Conservation (phyloP, 345 rosid genomes). For the Excoecaria agallocha region DNA sequence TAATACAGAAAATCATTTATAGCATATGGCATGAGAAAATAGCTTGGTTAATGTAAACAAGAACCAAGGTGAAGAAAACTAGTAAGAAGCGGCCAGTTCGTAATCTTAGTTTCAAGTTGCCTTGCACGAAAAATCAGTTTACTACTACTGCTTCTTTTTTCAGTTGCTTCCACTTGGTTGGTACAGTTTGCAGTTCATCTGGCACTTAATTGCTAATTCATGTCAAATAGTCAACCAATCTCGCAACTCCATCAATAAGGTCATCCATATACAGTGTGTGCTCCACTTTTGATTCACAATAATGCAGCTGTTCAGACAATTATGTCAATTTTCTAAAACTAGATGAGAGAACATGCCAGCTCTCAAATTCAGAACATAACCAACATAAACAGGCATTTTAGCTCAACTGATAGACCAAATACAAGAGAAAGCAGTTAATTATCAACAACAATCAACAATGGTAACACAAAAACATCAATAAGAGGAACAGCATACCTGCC, state of each 20-base stretch:
- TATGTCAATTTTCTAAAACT: neutral
- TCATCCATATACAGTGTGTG: neutral
- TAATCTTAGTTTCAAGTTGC: neutral
- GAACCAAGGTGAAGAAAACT: neutral
- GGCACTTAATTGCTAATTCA: neutral
- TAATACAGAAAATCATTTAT: neutral
- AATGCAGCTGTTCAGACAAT: neutral
- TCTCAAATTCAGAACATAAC: neutral
- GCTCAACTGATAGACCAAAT: neutral
- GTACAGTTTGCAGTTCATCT: neutral
- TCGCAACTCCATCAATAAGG: neutral
- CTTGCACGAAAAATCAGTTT: too few species aligned
- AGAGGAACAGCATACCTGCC: slow-evolving; percentile 12
- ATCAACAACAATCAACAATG: neutral
- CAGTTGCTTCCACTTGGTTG: neutral
- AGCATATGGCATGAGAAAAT: neutral
- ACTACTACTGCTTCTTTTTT: too few species aligned
- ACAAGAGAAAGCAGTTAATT: neutral
- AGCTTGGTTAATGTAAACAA: neutral
- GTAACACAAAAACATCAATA: neutral
- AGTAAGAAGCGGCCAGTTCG: neutral
- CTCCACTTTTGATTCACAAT: neutral
- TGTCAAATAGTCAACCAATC: neutral
- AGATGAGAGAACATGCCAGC: neutral
- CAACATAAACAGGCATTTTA: neutral